A percentile compares a stretch with the other conserved stretches of the same genome.
Conservation (phyloP, 2,329 filamentous ascomycete species). For the Pseudocercospora fijiensis region DNA sequence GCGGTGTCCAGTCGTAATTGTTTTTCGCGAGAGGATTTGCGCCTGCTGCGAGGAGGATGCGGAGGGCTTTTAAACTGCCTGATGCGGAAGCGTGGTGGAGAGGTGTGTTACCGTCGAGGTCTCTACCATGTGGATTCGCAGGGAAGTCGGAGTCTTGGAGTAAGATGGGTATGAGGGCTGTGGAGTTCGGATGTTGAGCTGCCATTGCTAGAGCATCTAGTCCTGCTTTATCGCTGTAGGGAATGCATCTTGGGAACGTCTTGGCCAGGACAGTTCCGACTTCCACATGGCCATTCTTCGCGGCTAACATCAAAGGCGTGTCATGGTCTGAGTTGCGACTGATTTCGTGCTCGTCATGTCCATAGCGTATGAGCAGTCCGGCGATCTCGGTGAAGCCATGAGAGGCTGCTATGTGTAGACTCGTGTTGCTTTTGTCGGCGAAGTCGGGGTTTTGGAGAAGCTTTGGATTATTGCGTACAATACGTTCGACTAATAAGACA, state of each 20-base stretch:
- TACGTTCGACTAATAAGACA: slow-evolving; percentile 69
- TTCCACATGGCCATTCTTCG: slow-evolving; percentile 66
- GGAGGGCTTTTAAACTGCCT: slow-evolving; percentile 73
- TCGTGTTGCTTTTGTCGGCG: slow-evolving; percentile 75
- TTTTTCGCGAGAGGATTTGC: slow-evolving; percentile 73
- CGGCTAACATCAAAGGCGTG: slow-evolving; percentile 78
- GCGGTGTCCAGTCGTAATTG: slow-evolving; percentile 75
- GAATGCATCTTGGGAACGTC: slow-evolving; percentile 61
- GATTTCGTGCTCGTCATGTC: slow-evolving; percentile 71
- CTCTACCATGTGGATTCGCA: slow-evolving; percentile 42
- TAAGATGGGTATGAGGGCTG: slow-evolving; percentile 47
- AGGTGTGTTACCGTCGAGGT: slow-evolving; percentile 78
- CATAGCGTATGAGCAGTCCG: slow-evolving; percentile 65
- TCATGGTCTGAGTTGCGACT: slow-evolving; percentile 77
- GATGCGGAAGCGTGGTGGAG: slow-evolving; percentile 83
- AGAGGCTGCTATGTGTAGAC: slow-evolving; percentile 74
- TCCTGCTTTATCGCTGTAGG: slow-evolving; percentile 65
- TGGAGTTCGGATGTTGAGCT: slow-evolving; percentile 35
- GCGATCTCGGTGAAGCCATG: slow-evolving; percentile 70
- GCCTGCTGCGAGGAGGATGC: slow-evolving; percentile 74
- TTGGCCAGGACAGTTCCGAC: slow-evolving; percentile 71
- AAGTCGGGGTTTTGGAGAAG: slow-evolving; percentile 78
- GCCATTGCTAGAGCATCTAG: slow-evolving; percentile 61
- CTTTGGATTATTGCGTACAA: slow-evolving; percentile 68
- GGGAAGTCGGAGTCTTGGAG: slow-evolving; percentile 37